Base-by-base conservation (phyloP, 108 stramenopile species). In the Seminavis robusta region DNA sequence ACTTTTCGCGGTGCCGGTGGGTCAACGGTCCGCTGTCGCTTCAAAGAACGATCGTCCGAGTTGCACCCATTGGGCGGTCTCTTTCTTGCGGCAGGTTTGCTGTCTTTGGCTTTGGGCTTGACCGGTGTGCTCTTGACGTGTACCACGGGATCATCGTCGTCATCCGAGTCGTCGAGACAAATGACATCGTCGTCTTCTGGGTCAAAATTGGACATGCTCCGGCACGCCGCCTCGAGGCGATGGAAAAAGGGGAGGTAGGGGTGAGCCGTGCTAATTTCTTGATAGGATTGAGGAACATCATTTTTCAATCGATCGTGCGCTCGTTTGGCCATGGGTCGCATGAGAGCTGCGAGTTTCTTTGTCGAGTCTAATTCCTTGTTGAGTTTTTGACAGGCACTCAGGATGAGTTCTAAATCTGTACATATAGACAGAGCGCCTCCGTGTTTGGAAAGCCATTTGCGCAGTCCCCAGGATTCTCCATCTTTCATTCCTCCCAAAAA, bases 211-310 rank as follows among this genome's bases (percentile, higher is more conserved):
- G 84, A 73, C 72, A 92, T 71, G 37, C 76, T 80, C 45, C 83
- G 83, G 60, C 88, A 56, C 38, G 84, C 88, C 4, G 69, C 59
- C 52, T 92, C 91, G 10, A 92, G 65, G 21, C 91, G 63, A 68
- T 92, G 91, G 58, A 89, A 92, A 57, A 92, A 92, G 11, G 91
- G 91, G 21, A 92, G 69, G 42, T 92, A 92, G 16, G 91, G 91
- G 80, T 92, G 91, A 0, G 91, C 91, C 21, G 83, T 59, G 44
- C 83, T 85, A 15, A 69, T 65, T 56, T 88, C 91, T 61, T 92
- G 91, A 62, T 92, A 92, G 15, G 91, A 88, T 29, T 72, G 50
- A 2, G 91, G 91, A n/a, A 92, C 81, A 47, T 87, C 91, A 26
- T 63, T 70, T 61, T 80, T 86, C 37, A 92, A 44, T 48, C 77